Percentiles rank a stretch among this genome's conserved stretches.
Conservation (phyloP, 208 protist species). For the Leishmania tarentolae region DNA sequence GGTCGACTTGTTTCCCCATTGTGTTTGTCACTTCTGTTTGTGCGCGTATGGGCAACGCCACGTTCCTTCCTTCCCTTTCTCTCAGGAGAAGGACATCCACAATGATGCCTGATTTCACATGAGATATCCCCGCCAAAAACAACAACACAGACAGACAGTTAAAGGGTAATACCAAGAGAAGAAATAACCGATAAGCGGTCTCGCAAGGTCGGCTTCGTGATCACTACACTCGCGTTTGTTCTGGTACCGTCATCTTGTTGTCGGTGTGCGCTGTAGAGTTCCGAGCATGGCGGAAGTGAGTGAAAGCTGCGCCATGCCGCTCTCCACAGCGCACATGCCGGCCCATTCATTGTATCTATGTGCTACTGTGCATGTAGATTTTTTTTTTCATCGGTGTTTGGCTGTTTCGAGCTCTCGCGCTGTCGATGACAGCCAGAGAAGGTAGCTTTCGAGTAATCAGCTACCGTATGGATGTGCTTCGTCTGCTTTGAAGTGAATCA, state of each 20-base stretch:
- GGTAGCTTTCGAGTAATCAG: not conserved
- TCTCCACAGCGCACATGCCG: not conserved
- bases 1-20: not conserved
- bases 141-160: not conserved
- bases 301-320: not conserved
- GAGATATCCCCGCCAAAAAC: not conserved
- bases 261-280: too few relatives aligned
- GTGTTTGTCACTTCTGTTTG: not conserved
- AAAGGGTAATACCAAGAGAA: not conserved
- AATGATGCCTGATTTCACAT: not conserved
- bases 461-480: not conserved
- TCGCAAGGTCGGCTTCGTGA: not conserved
- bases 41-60: not conserved
- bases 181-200: not conserved
- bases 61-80: not conserved
- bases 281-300: not conserved
- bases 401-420: not conserved
- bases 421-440: not conserved
- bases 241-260: not conserved
- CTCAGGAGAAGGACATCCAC: not conserved
- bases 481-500: not conserved
- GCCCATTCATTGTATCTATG: slow-evolving; percentile 9
- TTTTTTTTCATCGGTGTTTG: not conserved
- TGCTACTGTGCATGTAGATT: not conserved
- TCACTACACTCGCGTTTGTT: not conserved